A percentile compares a stretch with the other conserved stretches of the same genome.
Conservation (phyloP, 2,329 filamentous ascomycete genomes). For the Incumbomyces lentus region DNA sequence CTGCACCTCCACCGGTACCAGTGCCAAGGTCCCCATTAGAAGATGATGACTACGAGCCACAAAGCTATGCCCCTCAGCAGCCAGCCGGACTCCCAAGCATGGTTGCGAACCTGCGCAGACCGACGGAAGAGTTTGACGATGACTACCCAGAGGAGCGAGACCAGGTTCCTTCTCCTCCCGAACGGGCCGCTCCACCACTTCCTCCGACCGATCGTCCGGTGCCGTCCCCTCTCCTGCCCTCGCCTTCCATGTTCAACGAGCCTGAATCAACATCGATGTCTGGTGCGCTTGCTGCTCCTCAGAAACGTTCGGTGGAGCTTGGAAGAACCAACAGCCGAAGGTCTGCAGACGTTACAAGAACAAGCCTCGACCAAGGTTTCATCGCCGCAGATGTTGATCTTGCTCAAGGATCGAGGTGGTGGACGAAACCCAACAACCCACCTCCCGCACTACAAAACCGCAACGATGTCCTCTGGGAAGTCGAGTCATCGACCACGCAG, state of each 20-base stretch:
- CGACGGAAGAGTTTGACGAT: conserved; percentile 26
- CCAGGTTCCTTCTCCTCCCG: conserved; percentile 33
- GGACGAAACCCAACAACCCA: conserved; percentile 67
- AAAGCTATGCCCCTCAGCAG: conserved; percentile 37
- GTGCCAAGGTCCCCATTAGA: conserved; percentile 39
- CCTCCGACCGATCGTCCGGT: conserved; percentile 25
- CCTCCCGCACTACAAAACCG: conserved; percentile 75
- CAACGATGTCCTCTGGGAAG: conserved; percentile 72
- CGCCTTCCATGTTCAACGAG: conserved; percentile 24
- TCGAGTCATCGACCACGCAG: conserved; percentile 63
- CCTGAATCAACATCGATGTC: conserved; percentile 31
- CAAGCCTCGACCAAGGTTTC: conserved; percentile 66
- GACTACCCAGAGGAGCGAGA: conserved; percentile 28
- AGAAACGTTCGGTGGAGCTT: conserved; percentile 56
- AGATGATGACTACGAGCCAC: conserved; percentile 45
- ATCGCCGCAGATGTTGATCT: conserved; percentile 85
- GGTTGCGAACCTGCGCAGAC: conserved; percentile 18
- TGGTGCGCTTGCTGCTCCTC: conserved; percentile 23
- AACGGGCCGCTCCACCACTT: conserved; percentile 26
- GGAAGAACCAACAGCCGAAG: conserved; percentile 44
- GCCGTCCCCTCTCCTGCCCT: conserved; percentile 31
- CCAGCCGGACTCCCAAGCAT: conserved; percentile 5
- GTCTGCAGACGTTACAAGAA: conserved; percentile 67
- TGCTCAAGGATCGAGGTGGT: conserved; percentile 67
- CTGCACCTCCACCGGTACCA: conserved; percentile 52